Evolutionary conservation across 495 filamentous ascomycete species (phyloP).

Genomic region (Hypoxylon fragiforme): DNA sequence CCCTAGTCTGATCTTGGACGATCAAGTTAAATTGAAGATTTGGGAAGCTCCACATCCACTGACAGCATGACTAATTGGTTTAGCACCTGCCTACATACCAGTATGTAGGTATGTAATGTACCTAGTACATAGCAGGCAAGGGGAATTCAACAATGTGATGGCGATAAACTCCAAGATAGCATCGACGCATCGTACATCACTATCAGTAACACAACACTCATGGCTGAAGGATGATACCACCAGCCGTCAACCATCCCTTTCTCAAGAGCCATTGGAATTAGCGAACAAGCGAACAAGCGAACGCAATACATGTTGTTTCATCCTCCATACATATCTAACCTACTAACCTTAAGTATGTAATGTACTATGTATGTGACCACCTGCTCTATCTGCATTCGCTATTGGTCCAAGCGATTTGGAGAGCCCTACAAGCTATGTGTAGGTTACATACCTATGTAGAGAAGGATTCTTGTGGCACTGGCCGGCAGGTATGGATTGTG

Average conservation of each 20-base stretch:
- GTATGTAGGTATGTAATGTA: too few species aligned
- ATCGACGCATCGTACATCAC: too few species aligned
- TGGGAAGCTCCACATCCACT: background rate
- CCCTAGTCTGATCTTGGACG: conserved; percentile 12
- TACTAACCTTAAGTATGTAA: too few species aligned
- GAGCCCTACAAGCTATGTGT: conserved; percentile 2
- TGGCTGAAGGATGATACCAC: too few species aligned
- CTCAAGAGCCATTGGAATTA: too few species aligned
- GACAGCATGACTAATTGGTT: too few species aligned
- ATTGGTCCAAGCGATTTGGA: conserved; percentile 16
- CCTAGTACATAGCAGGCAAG: too few species aligned
- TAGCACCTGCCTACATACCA: background rate
- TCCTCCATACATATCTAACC: too few species aligned
- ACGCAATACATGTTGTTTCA: conserved; percentile 18
- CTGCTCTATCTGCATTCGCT: conserved; percentile 7
- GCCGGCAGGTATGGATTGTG: too few species aligned
- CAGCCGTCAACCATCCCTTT: too few species aligned
- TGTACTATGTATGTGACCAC: conserved; percentile 5
- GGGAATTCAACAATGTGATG: background rate
- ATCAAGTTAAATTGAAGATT: background rate
- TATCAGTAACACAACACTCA: too few species aligned
- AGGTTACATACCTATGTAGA: conserved; percentile 9
- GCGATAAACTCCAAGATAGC: background rate
- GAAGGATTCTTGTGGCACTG: conserved; percentile 17
- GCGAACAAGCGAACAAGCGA: too few species aligned